Evolutionary conservation across 805 yeast species (phyloP).

Genomic region (Teunomyces lycoperdinae): DNA sequence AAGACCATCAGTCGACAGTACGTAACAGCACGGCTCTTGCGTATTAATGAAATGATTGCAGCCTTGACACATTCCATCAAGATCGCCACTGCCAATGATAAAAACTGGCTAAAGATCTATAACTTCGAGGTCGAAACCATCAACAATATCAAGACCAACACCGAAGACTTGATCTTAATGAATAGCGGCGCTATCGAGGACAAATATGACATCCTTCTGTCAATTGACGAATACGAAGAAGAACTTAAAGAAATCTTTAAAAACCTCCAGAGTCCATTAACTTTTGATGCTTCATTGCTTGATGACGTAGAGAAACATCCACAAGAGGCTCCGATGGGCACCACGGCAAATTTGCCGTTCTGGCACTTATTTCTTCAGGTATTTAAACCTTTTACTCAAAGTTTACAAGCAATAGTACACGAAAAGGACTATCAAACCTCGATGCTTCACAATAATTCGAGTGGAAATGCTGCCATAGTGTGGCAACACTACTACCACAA

Average conservation of each 20-base stretch:
- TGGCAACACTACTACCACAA: constrained; percentile 35
- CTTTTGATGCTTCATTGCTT: constrained; percentile 26
- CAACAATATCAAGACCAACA: constrained; percentile 26
- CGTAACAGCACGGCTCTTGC: constrained; percentile 24
- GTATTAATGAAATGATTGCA: constrained; percentile 27
- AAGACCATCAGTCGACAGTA: constrained; percentile 21
- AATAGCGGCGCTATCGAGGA: constrained; percentile 6
- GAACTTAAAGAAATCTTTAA: constrained; percentile 28
- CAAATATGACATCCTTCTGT: constrained; percentile 14
- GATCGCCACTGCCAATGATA: constrained; percentile 24
- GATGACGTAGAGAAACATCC: constrained; percentile 6
- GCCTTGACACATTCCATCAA: constrained; percentile 23
- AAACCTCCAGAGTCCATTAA: constrained; percentile 33
- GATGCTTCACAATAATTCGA: constrained; percentile 18
- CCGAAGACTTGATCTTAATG: constrained; percentile 28
- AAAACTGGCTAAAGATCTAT: constrained; percentile 31
- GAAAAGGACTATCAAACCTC: constrained; percentile 30
- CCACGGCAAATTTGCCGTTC: constrained; percentile 17
- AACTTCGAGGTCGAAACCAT: constrained; percentile 34
- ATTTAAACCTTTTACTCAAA: constrained; percentile 19
- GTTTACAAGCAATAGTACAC: constrained; percentile 21
- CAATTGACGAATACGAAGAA: constrained; percentile 26
- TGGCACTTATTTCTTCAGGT: constrained; percentile 19
- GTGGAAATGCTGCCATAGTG: constrained; percentile 24
- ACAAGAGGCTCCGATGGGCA: not conserved